Base-by-base conservation (phyloP, 164 flowering plant genomes). In the Aristolochia fimbriata region DNA sequence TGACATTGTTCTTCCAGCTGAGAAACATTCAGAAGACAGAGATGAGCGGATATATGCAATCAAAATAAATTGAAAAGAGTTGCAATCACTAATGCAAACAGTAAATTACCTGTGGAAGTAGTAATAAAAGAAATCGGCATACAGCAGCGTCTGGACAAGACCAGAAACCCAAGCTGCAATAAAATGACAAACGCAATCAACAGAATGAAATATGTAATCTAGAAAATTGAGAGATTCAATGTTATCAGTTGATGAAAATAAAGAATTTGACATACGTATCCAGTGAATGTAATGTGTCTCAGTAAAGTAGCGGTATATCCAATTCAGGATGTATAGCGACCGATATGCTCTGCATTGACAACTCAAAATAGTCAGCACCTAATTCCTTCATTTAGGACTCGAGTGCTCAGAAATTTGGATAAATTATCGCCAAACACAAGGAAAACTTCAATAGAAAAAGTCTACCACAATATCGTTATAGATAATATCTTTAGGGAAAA, bases 121-220 rank as follows among this genome's bases (percentile, higher is more conserved):
- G 62, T 88, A 91, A 59, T 91, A 91, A 76, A 91, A 91, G 84
- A 91, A 91, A 72, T 91, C 98, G 15, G 83, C 98, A 75, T 88
- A 91, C 4, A 91, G 86, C 71, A 83, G 66, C 47, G 98, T 91
- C 74, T 91, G 98, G 47, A 91, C 83, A 54, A 88, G 81, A 58
- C 96, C 96, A 11, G 96, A 57, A 33, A 88, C 76, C 96, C 98
- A 91, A 55, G 95, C 98, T 91, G 92, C 79, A 74, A 56, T 4
- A 65, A 51, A 66, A 45, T 11, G 20, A 14, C 23, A 13, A 52
- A 52, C 14, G 23, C 14, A 52, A 37, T 10, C 15, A 52, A 52
- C 23, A 21, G 15, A 52, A 1, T 56, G 15, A 55, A 47, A 49
- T 43, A 19, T 7, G 27, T 50, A 45, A 60, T 0, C n/a, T 46